Conservation (phyloP, 768 basidiomycete species). For the Boletus coccyginus region DNA sequence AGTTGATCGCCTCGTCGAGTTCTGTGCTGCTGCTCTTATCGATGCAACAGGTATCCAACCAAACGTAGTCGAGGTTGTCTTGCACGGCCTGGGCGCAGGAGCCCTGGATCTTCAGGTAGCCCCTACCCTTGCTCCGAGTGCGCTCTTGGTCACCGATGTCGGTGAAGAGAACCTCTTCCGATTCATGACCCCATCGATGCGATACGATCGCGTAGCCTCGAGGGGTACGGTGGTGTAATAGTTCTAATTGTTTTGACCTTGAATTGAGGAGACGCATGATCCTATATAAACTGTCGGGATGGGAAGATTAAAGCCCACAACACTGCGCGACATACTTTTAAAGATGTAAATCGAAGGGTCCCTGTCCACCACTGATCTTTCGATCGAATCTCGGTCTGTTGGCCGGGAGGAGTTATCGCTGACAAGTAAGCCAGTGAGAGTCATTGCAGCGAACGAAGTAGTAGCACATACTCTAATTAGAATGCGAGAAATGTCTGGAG, state of each 20-base stretch:
- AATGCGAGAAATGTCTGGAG: not conserved
- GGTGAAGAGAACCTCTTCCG: slow-evolving; percentile 22
- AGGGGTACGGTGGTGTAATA: not conserved
- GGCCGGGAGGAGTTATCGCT: no score
- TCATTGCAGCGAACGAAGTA: not conserved
- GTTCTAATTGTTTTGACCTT: slow-evolving; percentile 12
- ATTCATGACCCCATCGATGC: slow-evolving; percentile 26
- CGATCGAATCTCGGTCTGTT: not conserved
- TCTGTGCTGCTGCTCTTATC: slow-evolving; percentile 27
- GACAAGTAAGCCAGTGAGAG: not conserved
- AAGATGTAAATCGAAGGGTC: not conserved
- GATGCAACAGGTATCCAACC: slow-evolving; percentile 36
- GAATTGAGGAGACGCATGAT: slow-evolving; percentile 25
- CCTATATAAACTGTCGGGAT: slow-evolving; percentile 2
- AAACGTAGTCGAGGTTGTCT: slow-evolving; percentile 22
- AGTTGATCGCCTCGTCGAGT: slow-evolving; percentile 29
- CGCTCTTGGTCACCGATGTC: slow-evolving; percentile 19
- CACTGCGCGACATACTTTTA: slow-evolving; percentile 2
- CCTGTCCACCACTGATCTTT: not conserved
- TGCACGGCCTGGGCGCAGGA: slow-evolving; percentile 16
- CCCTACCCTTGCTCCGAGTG: slow-evolving; percentile 13
- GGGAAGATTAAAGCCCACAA: not conserved
- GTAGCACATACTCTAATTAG: not conserved
- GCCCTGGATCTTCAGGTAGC: slow-evolving; percentile 22
- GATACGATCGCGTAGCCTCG: slow-evolving; percentile 25